Evolutionary conservation across 2,329 filamentous ascomycete species (phyloP), one percentile per base, ranked within the genome.

Genomic region (Aureobasidium sp.): DNA sequence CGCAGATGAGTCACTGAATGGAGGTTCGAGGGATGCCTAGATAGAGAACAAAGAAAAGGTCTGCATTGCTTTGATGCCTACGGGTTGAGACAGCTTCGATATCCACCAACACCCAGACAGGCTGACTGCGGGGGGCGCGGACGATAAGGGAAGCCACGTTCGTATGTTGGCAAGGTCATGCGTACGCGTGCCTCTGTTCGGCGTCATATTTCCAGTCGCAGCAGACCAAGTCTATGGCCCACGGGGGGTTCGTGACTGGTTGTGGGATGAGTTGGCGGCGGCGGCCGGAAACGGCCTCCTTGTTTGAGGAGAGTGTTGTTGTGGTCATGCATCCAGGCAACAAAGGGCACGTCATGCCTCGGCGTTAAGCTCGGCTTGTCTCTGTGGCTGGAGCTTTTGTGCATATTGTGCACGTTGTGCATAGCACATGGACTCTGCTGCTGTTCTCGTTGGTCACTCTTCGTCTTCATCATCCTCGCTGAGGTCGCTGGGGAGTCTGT

Each of bases 401-500:
- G 58, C 56, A n/a, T 45, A 15, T 44, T 44, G 12, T 57, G 53
- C 41, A 36, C 29, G 3, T 3, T 15, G 37, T 61, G 58, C 48
- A 61, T 44, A 61, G 48, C 31, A 53, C 27, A 47, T 36, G 44
- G 36, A 25, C 29, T 36, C 3, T 29, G 20, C 11, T 17, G 52
- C 17, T 22, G 52, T 6, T 20, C 52, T 48, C 44, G 44, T 60
- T 34, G 44, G 14, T 60, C 56, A 59, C 42, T 31, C 22, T 42
- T 60, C 34, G 22, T 49, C 36, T 49, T 51, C 20, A 31, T 53
- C 62, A 34, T 65, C 64, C 5, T 49, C 51, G 37, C 61, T 65
- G 31, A 65, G 66, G 42, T 69, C 68, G 62, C 70, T 72, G 14
- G 71, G 73, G 25, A 76, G 65, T 7, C 67, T 63, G 49, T 68